Evolutionary conservation across 257 asterid species (phyloP), one percentile per base, ranked within the genome.

Genomic region (Solanum lignicaule): DNA sequence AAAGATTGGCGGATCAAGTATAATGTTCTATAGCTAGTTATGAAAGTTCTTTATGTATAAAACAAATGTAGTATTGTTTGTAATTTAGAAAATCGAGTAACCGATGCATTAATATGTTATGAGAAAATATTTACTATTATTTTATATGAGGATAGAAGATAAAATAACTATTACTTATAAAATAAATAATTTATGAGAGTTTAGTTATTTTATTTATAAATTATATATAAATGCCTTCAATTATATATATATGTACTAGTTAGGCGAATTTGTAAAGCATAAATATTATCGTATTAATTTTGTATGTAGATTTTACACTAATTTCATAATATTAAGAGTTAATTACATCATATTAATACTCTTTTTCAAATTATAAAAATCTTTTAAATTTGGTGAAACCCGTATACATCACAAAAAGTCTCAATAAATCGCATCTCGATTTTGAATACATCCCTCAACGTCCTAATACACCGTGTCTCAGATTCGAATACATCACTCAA

Each of bases 281-380:
- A 52, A 52, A 52, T 52, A 16, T 6, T 52, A 2, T 52, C 62
- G 23, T 52, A 52, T 52, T 52, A 52, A 52, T 16, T 16, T 16
- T 2, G n/a, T n/a, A 52, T 2, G n/a, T 52, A 52, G 62, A 52
- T 18, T 52, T 18, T 52, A 18, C n/a, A 6, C 62, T 16, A 52
- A 52, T 52, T 52, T 52, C 23, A 52, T 52, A 52, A 52, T 52
- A 18, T 7, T 52, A 18, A 52, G 9, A 52, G 62, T 52, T 18
- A 52, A 52, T 52, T 52, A 52, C 4, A 16, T 52, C 9, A 14
- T 46, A 46, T 15, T 3, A 6, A 52, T 18, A 52, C 0, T 18
- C 4, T 18, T 52, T 52, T 52, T 0, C 1, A 52, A 52, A 16
- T 52, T 52, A 16, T 0, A 52, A 52, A 0, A 0, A 0, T 48